Conservation (phyloP, 2,329 filamentous ascomycete genomes). For the Fusarium sp. region DNA sequence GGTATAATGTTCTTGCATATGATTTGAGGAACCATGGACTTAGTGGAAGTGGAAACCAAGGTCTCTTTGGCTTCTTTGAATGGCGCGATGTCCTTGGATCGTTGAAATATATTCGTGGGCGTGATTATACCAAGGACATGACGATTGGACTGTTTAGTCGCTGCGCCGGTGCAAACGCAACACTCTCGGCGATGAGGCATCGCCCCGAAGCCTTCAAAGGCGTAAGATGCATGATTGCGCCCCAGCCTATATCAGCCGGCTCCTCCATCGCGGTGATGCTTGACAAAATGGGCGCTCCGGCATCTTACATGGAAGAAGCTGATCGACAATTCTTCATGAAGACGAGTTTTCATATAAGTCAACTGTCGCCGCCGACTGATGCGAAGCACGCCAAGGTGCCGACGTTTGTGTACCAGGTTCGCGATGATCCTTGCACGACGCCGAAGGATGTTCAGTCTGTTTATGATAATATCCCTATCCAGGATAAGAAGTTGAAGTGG, state of each 20-base stretch:
- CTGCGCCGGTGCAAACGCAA: constrained; percentile 21
- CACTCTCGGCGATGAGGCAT: constrained; percentile 13
- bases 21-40: constrained; percentile 28
- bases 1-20: constrained; percentile 29
- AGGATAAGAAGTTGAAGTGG: constrained; percentile 28
- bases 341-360: constrained; percentile 23
- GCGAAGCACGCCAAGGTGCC: constrained; percentile 24
- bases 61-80: constrained; percentile 30
- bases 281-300: constrained; percentile 8
- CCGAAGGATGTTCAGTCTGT: constrained; percentile 26
- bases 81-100: constrained; percentile 31
- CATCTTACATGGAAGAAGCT: constrained; percentile 21
- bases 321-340: constrained; percentile 27
- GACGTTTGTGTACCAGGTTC: constrained; percentile 29
- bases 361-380: not conserved
- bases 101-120: constrained; percentile 9
- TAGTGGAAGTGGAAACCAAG: constrained; percentile 20
- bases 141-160: constrained; percentile 26
- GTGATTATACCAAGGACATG: not conserved
- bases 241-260: constrained; percentile 8
- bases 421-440: constrained; percentile 12
- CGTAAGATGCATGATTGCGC: constrained; percentile 23
- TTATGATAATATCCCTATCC: constrained; percentile 22
- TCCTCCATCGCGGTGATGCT: constrained; percentile 9
- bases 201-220: constrained; percentile 14